These are phyloP conservation scores for Neobulgaria alba DNA, from an alignment of 2,329 filamentous ascomycete species.

Conservation along the genomic window DNA sequence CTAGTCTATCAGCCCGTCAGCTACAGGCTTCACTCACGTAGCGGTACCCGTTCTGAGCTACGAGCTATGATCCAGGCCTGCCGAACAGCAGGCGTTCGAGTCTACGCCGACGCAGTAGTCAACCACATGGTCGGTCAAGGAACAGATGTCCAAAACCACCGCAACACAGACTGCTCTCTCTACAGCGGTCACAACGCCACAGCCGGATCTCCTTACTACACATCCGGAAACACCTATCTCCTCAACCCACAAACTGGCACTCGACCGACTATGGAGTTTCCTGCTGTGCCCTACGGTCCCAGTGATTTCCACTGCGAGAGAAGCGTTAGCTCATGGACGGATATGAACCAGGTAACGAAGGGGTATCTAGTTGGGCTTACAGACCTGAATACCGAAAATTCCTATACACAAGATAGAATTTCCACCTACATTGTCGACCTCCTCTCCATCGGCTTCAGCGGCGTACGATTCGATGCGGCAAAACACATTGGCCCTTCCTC, in stretches of 20 bases:
- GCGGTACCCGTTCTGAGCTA: slow-evolving; percentile 23
- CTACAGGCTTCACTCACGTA: slow-evolving; percentile 25
- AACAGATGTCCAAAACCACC: slow-evolving; percentile 26
- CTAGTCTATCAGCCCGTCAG: slow-evolving; percentile 26
- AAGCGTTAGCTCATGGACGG: slow-evolving; percentile 23
- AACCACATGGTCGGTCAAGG: slow-evolving; percentile 27
- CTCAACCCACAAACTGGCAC: slow-evolving; percentile 24
- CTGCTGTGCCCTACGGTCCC: slow-evolving; percentile 27
- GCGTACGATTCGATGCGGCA: slow-evolving; percentile 26
- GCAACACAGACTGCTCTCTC: slow-evolving; percentile 18
- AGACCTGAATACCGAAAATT: slow-evolving; percentile 26
- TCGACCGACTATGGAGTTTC: slow-evolving; percentile 24
- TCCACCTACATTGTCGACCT: slow-evolving; percentile 25
- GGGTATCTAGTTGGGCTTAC: slow-evolving; percentile 23
- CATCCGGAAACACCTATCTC: slow-evolving; percentile 25
- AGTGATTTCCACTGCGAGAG: slow-evolving; percentile 28
- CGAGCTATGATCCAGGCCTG: slow-evolving; percentile 17
- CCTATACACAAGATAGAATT: slow-evolving; percentile 27
- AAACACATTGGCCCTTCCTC: slow-evolving; percentile 26
- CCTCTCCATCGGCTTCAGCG: slow-evolving; percentile 25
- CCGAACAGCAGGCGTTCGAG: slow-evolving; percentile 24
- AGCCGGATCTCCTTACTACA: slow-evolving; percentile 25
- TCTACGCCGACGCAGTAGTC: slow-evolving; percentile 26
- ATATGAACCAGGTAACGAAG: slow-evolving; percentile 24
- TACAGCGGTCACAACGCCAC: slow-evolving; percentile 26